A percentile compares a stretch with the other conserved stretches of the same genome.
Evolutionary conservation across 2,329 filamentous ascomycete genomes (phyloP).

Genomic region (Chrysosporium keratinophilum): DNA sequence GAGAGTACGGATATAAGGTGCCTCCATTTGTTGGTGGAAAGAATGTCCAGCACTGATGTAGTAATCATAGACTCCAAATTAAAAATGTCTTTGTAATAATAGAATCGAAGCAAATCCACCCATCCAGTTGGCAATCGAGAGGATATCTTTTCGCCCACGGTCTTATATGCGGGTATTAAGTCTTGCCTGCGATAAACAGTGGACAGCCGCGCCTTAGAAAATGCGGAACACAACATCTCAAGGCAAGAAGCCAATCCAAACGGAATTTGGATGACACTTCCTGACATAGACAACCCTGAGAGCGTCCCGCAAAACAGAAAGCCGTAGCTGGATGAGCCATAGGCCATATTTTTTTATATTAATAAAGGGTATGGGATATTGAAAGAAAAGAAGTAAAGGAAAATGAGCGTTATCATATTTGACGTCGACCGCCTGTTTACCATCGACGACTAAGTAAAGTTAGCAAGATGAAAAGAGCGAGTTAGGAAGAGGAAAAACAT

Average conservation of each 20-base stretch:
- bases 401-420: not conserved
- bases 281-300: not conserved
- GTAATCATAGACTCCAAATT: conserved; percentile 8
- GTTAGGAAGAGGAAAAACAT: conserved; percentile 10
- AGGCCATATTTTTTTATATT: not conserved
- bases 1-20: conserved; percentile 2
- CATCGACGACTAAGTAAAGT: conserved; percentile 29
- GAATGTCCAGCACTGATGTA: conserved; percentile 4
- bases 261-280: conserved; percentile 9
- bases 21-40: not conserved
- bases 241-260: conserved; percentile 10
- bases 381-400: conserved; percentile 9
- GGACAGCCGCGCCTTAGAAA: not conserved
- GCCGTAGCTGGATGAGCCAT: not conserved
- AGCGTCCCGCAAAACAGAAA: not conserved
- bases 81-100: conserved; percentile 1
- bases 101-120: conserved; percentile 2
- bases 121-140: conserved; percentile 6
- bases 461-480: conserved; percentile 8
- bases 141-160: conserved; percentile 6
- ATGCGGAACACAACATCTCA: not conserved
- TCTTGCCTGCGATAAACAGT: not conserved
- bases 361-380: conserved; percentile 17
- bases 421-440: conserved; percentile 21
- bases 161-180: not conserved